Percentiles rank a stretch among this genome's conserved stretches.
These are phyloP conservation scores for Aspergillus japonicus DNA, from an alignment of 2,329 filamentous ascomycete genomes.

Conservation along the genomic window DNA sequence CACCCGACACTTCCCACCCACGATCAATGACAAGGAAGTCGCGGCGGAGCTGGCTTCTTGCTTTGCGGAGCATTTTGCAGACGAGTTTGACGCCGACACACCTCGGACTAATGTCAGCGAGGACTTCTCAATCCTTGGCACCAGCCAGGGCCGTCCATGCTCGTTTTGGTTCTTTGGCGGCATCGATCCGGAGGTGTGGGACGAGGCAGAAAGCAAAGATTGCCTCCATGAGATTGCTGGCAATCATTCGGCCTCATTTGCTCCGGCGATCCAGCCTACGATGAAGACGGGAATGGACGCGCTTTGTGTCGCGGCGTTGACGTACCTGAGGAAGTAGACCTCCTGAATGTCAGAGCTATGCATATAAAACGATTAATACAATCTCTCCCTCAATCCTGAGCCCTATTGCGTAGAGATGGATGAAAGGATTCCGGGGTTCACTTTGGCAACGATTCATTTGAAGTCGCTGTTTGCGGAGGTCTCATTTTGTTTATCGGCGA, in stretches of 20 bases:
- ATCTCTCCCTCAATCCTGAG: no score
- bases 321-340: slow-evolving; percentile 28
- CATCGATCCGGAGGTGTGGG: slow-evolving; percentile 51
- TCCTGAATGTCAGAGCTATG: not conserved
- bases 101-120: slow-evolving; percentile 48
- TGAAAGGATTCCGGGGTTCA: no score
- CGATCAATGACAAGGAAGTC: slow-evolving; percentile 51
- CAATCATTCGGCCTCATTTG: slow-evolving; percentile 61
- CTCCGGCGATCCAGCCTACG: slow-evolving; percentile 59
- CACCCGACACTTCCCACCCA: slow-evolving; percentile 54
- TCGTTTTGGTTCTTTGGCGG: slow-evolving; percentile 60
- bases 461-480: no score
- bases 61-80: slow-evolving; percentile 51
- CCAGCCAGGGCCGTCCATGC: slow-evolving; percentile 49
- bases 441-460: no score
- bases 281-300: slow-evolving; percentile 54
- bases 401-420: no score
- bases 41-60: slow-evolving; percentile 46
- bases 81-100: slow-evolving; percentile 31
- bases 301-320: slow-evolving; percentile 53
- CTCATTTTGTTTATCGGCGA: no score
- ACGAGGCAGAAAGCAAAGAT: slow-evolving; percentile 48
- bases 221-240: slow-evolving; percentile 52
- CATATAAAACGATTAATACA: not conserved
- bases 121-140: slow-evolving; percentile 59